Evolutionary conservation across 176 grass and related monocot species (phyloP).

Genomic region (Pontederia paniculata): DNA sequence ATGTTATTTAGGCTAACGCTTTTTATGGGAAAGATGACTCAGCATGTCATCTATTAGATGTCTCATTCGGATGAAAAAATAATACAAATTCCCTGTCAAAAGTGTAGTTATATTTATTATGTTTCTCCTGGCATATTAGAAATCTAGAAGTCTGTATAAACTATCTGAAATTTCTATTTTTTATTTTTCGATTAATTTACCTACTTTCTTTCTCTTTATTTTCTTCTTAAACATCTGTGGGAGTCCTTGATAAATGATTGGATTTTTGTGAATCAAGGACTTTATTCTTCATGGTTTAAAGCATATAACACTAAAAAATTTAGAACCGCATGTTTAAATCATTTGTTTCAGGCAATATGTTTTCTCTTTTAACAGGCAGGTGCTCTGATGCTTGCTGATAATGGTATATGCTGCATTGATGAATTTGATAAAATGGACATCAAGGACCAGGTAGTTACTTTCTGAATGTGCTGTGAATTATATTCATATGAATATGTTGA

Average conservation of each 20-base stretch:
- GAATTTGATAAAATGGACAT: slow-evolving; percentile 99
- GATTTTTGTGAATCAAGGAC: slow-evolving; percentile 4
- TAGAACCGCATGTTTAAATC: slow-evolving; percentile 7
- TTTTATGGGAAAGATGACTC: no score
- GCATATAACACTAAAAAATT: no score
- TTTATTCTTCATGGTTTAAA: not conserved
- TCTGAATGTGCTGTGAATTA: not conserved
- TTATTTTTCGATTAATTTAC: not conserved
- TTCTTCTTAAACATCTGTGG: not conserved
- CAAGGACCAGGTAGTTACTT: slow-evolving; percentile 62
- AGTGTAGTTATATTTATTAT: no score
- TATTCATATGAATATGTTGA: not conserved
- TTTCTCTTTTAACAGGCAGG: slow-evolving; percentile 56
- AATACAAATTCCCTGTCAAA: no score
- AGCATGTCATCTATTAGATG: no score
- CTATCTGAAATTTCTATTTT: not conserved
- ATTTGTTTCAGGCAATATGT: not conserved
- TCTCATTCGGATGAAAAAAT: no score
- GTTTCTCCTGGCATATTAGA: no score
- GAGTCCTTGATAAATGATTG: not conserved
- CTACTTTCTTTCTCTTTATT: not conserved
- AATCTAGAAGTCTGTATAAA: no score
- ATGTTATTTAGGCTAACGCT: no score
- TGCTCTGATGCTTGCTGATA: slow-evolving; percentile 97
- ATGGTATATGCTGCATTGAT: slow-evolving; percentile 94